Conservation (phyloP, 805 yeast genomes). For the Saturnispora silvae region DNA sequence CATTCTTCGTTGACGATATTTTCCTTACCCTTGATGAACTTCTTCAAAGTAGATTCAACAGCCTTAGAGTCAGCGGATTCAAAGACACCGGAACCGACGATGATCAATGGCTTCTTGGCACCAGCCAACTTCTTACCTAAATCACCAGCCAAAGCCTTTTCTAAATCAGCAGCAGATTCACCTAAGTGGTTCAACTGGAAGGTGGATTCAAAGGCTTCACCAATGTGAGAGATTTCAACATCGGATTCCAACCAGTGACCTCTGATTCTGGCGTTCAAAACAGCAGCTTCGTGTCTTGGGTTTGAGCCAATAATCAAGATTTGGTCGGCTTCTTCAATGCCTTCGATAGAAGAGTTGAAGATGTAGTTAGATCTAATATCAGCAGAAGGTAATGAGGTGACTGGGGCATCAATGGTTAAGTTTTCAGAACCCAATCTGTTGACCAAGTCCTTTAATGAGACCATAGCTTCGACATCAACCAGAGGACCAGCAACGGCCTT, state of each 20-base stretch:
- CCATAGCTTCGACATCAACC: constrained; percentile 73
- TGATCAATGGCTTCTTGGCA: constrained; percentile 68
- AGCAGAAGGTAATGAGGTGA: constrained; percentile 51
- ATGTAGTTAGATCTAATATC: constrained; percentile 71
- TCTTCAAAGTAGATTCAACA: constrained; percentile 47
- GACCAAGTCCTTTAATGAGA: constrained; percentile 68
- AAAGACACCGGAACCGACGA: constrained; percentile 71
- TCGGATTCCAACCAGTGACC: constrained; percentile 61
- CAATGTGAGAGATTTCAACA: constrained; percentile 62
- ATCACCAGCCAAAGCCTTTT: constrained; percentile 52
- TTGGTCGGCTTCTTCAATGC: constrained; percentile 75
- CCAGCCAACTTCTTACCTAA: constrained; percentile 55
- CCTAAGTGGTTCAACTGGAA: constrained; percentile 60
- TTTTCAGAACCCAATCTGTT: constrained; percentile 76
- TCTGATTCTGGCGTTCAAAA: constrained; percentile 73
- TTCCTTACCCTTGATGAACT: constrained; percentile 42
- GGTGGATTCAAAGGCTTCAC: constrained; percentile 70
- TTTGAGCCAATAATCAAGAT: constrained; percentile 75
- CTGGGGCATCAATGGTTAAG: constrained; percentile 58
- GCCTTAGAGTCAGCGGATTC: constrained; percentile 57
- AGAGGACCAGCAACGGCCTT: constrained; percentile 78
- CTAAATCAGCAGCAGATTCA: constrained; percentile 42
- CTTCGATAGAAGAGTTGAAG: constrained; percentile 70
- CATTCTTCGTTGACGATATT: constrained; percentile 62
- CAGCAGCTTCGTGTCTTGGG: constrained; percentile 87